Conservation (phyloP, 2,329 filamentous ascomycete genomes). For the Grosmannia serpens region DNA sequence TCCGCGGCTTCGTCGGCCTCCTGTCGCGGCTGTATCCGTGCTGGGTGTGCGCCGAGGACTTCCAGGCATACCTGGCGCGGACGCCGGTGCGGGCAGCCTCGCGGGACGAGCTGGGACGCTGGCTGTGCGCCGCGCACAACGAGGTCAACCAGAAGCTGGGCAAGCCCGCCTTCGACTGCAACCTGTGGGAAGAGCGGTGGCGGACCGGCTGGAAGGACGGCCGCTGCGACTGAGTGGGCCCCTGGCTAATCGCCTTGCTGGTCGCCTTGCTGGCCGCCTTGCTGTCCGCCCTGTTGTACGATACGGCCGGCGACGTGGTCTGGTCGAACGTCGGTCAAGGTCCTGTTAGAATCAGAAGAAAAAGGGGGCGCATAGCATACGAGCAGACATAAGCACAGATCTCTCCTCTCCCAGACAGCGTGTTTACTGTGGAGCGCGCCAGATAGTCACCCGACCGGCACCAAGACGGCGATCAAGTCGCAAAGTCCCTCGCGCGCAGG, state of each 20-base stretch:
- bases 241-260: too few species aligned
- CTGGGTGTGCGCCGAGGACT: constrained; percentile 90
- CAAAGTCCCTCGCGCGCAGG: neutral
- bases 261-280: too few species aligned
- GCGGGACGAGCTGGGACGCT: constrained; percentile 61
- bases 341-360: too few species aligned
- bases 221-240: constrained; percentile 37
- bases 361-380: too few species aligned
- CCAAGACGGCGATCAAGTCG: neutral
- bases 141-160: constrained; percentile 82
- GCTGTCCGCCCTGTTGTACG: neutral
- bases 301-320: too few species aligned
- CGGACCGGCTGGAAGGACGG: constrained; percentile 73
- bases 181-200: constrained; percentile 88
- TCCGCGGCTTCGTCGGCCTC: constrained; percentile 63
- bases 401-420: neutral
- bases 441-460: neutral
- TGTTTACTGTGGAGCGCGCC: neutral
- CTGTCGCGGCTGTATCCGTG: constrained; percentile 89
- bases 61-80: constrained; percentile 65
- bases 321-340: too few species aligned
- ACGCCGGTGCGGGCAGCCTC: constrained; percentile 52
- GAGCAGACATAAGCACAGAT: neutral
- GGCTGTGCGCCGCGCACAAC: constrained; percentile 81
- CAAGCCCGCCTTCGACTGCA: constrained; percentile 84